Evolutionary conservation across 192 early-diverging fungal species (phyloP).

Genomic region (Rhizoclosmatium sp.): DNA sequence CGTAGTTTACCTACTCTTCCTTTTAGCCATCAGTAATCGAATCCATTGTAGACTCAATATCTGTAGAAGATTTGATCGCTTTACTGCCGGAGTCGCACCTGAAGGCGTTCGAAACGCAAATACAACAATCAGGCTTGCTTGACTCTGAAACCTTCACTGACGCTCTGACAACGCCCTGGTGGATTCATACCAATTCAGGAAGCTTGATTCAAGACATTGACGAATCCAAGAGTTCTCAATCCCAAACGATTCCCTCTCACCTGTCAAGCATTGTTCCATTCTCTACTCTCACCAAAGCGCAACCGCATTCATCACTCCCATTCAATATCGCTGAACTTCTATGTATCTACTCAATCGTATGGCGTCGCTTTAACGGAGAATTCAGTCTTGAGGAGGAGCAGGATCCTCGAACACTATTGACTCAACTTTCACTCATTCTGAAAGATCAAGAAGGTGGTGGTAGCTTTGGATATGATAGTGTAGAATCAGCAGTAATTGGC

Average conservation of each 20-base stretch:
- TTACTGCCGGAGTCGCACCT: constrained; percentile 22
- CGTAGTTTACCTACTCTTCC: neutral
- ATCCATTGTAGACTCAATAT: neutral
- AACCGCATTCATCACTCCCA: constrained; percentile 14
- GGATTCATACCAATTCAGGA: constrained; percentile 1
- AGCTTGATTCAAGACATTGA: neutral
- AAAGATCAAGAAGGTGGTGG: neutral
- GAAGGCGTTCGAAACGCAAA: constrained; percentile 15
- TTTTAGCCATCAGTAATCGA: too few relatives aligned
- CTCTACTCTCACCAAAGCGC: constrained; percentile 9
- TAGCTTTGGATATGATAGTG: constrained; percentile 12
- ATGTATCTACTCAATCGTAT: constrained; percentile 23
- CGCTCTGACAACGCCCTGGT: constrained; percentile 19
- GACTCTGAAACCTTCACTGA: neutral
- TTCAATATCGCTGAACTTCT: constrained; percentile 29
- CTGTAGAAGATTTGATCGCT: neutral
- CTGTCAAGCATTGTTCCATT: constrained; percentile 15
- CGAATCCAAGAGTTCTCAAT: neutral
- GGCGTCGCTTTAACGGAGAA: constrained; percentile 30
- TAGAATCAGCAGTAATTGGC: constrained; percentile 2
- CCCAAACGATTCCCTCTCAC: neutral
- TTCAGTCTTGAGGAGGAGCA: neutral
- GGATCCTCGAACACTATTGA: neutral
- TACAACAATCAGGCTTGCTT: neutral
- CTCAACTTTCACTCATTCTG: neutral